These are phyloP conservation scores for Alternaria viburni DNA, from an alignment of 2,329 filamentous ascomycete species.

Conservation along the genomic window DNA sequence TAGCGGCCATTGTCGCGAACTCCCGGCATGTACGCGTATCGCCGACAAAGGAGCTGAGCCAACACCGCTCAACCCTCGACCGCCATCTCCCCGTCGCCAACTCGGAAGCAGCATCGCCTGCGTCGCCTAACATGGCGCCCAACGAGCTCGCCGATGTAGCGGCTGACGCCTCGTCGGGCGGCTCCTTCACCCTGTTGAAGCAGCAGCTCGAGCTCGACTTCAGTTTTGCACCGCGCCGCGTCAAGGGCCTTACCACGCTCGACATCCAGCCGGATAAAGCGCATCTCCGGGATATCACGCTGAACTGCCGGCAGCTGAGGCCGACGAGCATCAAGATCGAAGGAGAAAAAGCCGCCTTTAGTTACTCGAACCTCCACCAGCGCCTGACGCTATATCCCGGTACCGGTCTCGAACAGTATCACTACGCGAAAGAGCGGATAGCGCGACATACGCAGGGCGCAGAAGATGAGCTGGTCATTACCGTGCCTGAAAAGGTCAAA, in stretches of 20 bases:
- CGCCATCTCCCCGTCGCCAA: slow-evolving; percentile 7
- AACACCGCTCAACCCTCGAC: slow-evolving; percentile 4
- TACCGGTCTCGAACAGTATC: slow-evolving; percentile 74
- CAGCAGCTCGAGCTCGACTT: slow-evolving; percentile 91
- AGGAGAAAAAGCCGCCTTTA: slow-evolving; percentile 46
- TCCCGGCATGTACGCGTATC: slow-evolving; percentile 12
- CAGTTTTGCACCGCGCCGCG: slow-evolving; percentile 76
- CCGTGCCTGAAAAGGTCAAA: slow-evolving; percentile 65
- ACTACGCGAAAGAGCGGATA: slow-evolving; percentile 74
- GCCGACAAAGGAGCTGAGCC: slow-evolving; percentile 1
- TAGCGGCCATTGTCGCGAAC: slow-evolving; percentile 17
- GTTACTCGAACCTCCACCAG: slow-evolving; percentile 70
- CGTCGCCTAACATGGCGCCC: slow-evolving; percentile 38
- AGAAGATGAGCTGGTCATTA: slow-evolving; percentile 65
- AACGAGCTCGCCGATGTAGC: slow-evolving; percentile 36
- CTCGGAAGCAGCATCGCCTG: slow-evolving; percentile 36
- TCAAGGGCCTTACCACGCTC: slow-evolving; percentile 82
- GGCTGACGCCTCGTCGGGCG: slow-evolving; percentile 41
- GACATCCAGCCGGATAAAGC: slow-evolving; percentile 71
- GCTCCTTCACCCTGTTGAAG: slow-evolving; percentile 68
- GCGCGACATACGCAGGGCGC: slow-evolving; percentile 62
- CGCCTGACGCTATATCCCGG: slow-evolving; percentile 66
- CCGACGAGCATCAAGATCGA: slow-evolving; percentile 59
- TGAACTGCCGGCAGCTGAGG: slow-evolving; percentile 69
- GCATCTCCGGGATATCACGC: slow-evolving; percentile 60